Percentiles rank a stretch among this genome's conserved stretches.
Conservation (phyloP, 768 basidiomycete genomes). For the Coprinellus micaceus region DNA sequence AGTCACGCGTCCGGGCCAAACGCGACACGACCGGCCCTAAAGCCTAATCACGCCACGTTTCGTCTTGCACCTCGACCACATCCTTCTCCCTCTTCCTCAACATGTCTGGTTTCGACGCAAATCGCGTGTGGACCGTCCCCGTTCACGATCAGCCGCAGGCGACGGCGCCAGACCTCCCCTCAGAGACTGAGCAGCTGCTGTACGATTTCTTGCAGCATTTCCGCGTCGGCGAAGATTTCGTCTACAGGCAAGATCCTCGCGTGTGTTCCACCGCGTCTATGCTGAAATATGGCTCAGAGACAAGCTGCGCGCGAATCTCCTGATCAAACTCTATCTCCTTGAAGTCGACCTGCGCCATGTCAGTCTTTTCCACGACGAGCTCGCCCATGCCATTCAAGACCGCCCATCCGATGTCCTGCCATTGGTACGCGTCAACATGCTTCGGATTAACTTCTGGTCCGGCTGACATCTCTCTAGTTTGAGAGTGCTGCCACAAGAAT, state of each 20-base stretch:
- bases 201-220: slow-evolving; percentile 86
- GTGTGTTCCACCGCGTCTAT: neutral
- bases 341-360: slow-evolving; percentile 81
- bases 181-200: slow-evolving; percentile 76
- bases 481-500: slow-evolving; percentile 87
- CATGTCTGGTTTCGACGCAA: slow-evolving; percentile 88
- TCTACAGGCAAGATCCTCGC: slow-evolving; percentile 62
- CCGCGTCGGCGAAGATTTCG: slow-evolving; percentile 86
- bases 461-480: slow-evolving; percentile 50
- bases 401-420: slow-evolving; percentile 86
- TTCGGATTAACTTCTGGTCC: neutral
- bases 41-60: slow-evolving; percentile 20
- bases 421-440: slow-evolving; percentile 51
- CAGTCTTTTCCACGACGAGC: slow-evolving; percentile 86
- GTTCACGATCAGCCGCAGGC: slow-evolving; percentile 63
- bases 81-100: slow-evolving; percentile 5
- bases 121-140: slow-evolving; percentile 77
- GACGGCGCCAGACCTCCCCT: slow-evolving; percentile 63
- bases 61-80: slow-evolving; percentile 6
- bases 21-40: slow-evolving; percentile 35
- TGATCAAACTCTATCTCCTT: slow-evolving; percentile 83
- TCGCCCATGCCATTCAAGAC: slow-evolving; percentile 88
- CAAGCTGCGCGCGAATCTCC: slow-evolving; percentile 81
- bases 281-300: slow-evolving; percentile 49
- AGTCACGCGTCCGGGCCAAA: neutral